These are phyloP conservation scores for Austroboletus niveus DNA, from an alignment of 1,284 basidiomycete species.

Conservation along the genomic window DNA sequence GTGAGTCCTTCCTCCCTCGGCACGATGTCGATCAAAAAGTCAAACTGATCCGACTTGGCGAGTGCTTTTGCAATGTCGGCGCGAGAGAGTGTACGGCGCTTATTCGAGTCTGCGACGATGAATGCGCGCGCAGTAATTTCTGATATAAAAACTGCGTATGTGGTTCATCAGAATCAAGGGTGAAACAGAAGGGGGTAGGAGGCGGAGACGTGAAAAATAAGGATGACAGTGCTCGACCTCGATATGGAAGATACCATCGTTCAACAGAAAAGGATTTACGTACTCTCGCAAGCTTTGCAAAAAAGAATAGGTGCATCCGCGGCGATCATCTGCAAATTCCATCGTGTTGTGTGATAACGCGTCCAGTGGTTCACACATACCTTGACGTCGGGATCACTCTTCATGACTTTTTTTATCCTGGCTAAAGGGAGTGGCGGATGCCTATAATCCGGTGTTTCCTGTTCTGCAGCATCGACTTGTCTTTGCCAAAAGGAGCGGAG, in stretches of 20 bases:
- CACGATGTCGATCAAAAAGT: conserved; percentile 91
- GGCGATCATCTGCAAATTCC: conserved; percentile 79
- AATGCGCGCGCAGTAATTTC: conserved; percentile 93
- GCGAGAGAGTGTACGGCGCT: conserved; percentile 86
- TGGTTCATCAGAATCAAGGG: conserved; percentile 1
- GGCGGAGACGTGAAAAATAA: background rate
- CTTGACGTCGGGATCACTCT: conserved; percentile 95
- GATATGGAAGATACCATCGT: background rate
- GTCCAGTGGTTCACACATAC: conserved; percentile 38
- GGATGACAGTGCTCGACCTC: conserved; percentile 4
- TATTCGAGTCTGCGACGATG: conserved; percentile 90
- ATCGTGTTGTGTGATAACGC: background rate
- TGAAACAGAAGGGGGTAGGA: background rate
- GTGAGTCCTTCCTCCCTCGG: conserved; percentile 68
- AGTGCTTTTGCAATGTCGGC: conserved; percentile 90
- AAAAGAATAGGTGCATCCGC: conserved; percentile 93
- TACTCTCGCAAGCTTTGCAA: conserved; percentile 95
- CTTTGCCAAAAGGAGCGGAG: conserved; percentile 82
- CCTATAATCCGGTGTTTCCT: conserved; percentile 80
- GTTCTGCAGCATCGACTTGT: conserved; percentile 76
- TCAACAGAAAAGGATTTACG: conserved; percentile 32
- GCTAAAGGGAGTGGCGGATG: conserved; percentile 87
- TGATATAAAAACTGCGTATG: conserved; percentile 79
- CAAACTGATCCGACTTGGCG: conserved; percentile 88
- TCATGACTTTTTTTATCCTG: conserved; percentile 97